Base-by-base conservation (phyloP, 2,329 filamentous ascomycete genomes). In the Cladosporium velox region DNA sequence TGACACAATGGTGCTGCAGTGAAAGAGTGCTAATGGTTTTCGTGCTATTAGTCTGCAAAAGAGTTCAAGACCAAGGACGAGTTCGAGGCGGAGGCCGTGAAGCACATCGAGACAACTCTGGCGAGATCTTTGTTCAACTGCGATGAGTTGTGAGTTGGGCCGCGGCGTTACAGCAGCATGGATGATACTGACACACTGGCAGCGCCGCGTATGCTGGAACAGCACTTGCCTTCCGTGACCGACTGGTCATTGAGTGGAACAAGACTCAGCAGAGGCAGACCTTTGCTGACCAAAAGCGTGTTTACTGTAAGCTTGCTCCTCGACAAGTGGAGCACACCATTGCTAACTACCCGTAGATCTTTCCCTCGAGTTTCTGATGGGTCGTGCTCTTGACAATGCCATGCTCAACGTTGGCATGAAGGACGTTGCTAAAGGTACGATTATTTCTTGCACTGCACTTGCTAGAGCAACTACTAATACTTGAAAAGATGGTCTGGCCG, bases 101-200 rank as follows among this genome's bases (percentile, higher is more conserved):
- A 90, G 71, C 95, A 99, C 83, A 91, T 99, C 75, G 95, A 99
- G 81, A 98, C 95, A 3, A 97, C 93, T 3, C 86, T 99, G 68
- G 95, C 95, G 69, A 91, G 95, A 68, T 97, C 93, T 75, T 87
- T 99, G 78, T 98, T 94, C 87, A 99, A 99, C 81, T 99, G 95
- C 81, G 93, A 99, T 83, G 95, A 99, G 81, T 79, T 57, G 61
- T 64, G 11, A 28, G 61, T 64, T 57, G 28, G 41, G 7, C 32
- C 84, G 79, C 74, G 69, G 82, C 58, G 30, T 47, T 10, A 35
- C 26, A 28, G 35, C n/a, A 28, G 24, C 44, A 52, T 65, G 60
- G 73, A 60, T 49, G 35, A 34, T 59, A 11, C 49, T 2, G 67
- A 57, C 35, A 6, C 21, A 2, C 15, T 21, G 34, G 15, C 35